Percentiles rank a stretch among this genome's conserved stretches.
These are phyloP conservation scores for Sporothrix inflata DNA, from an alignment of 2,329 filamentous ascomycete genomes.

Conservation along the genomic window DNA sequence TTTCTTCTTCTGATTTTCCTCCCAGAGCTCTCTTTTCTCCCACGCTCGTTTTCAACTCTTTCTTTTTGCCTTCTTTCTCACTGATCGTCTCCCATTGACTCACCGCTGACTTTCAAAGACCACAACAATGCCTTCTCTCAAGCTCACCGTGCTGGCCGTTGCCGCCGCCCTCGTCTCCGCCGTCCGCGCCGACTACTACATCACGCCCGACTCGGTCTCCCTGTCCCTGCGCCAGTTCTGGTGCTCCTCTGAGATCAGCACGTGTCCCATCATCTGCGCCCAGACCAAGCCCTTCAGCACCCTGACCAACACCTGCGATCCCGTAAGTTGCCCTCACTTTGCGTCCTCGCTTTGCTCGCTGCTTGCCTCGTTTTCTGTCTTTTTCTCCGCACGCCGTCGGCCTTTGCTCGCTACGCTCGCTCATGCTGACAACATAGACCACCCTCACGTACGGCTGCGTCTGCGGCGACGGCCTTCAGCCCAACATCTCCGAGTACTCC, in stretches of 20 bases:
- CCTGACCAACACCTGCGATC: conserved; percentile 67
- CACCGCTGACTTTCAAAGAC: neutral
- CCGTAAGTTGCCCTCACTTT: conserved; percentile 49
- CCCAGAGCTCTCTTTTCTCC: neutral
- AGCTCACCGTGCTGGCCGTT: conserved; percentile 56
- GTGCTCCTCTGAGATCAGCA: conserved; percentile 65
- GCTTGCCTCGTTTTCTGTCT: neutral
- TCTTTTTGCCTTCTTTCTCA: neutral
- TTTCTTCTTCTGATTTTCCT: neutral
- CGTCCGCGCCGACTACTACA: conserved; percentile 60
- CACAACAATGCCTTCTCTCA: conserved; percentile 58
- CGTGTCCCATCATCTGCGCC: conserved; percentile 74
- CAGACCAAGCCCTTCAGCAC: conserved; percentile 59
- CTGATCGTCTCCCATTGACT: neutral
- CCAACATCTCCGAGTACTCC: conserved; percentile 76
- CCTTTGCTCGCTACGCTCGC: conserved; percentile 24
- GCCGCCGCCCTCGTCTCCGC: conserved; percentile 56
- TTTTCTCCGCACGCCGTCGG: neutral
- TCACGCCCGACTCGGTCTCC: conserved; percentile 65
- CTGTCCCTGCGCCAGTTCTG: conserved; percentile 58
- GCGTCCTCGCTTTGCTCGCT: neutral
- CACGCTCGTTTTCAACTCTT: neutral
- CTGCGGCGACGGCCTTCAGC: conserved; percentile 66
- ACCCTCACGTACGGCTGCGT: conserved; percentile 71
- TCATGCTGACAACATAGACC: conserved; percentile 44